A percentile compares a stretch with the other conserved stretches of the same genome.
Evolutionary conservation across 768 basidiomycete species (phyloP).

Genomic region (Tulasnella sp.): DNA sequence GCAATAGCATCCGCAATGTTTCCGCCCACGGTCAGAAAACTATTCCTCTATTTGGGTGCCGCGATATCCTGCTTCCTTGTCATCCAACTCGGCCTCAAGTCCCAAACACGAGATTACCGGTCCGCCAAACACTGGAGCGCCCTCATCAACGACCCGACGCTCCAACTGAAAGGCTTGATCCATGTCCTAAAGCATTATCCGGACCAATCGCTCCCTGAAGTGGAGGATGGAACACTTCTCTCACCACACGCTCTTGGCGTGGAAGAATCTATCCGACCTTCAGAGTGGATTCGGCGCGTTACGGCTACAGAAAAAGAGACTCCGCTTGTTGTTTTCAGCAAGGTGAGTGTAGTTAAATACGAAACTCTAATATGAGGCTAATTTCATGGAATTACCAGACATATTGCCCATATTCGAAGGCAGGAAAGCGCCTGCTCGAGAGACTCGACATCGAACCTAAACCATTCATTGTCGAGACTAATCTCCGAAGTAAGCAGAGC

Average conservation of each 20-base stretch:
- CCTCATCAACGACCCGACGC: slow-evolving; percentile 23
- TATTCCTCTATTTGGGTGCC: background rate
- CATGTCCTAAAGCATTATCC: slow-evolving; percentile 27
- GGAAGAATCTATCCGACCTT: slow-evolving; percentile 5
- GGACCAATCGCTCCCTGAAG: slow-evolving; percentile 17
- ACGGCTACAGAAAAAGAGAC: slow-evolving; percentile 16
- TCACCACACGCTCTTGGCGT: slow-evolving; percentile 22
- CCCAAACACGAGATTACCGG: slow-evolving; percentile 13
- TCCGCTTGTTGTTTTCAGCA: slow-evolving; percentile 28
- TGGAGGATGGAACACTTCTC: slow-evolving; percentile 15
- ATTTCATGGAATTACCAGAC: background rate
- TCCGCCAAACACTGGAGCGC: slow-evolving; percentile 16
- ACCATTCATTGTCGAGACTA: slow-evolving; percentile 28
- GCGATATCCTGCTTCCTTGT: slow-evolving; percentile 14
- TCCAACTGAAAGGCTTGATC: slow-evolving; percentile 22
- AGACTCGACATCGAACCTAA: slow-evolving; percentile 18
- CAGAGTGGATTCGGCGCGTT: background rate
- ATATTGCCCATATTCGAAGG: slow-evolving; percentile 26
- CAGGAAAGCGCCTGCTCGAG: slow-evolving; percentile 20
- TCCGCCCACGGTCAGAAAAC: background rate
- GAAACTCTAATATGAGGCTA: background rate
- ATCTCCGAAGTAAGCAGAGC: slow-evolving; percentile 24
- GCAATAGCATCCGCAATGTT: background rate
- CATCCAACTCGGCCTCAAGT: background rate
- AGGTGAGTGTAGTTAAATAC: slow-evolving; percentile 9